phyloP scores from a whole-genome alignment of 2,329 filamentous ascomycete genomes.

The Colletotrichum caudatum region DNA sequence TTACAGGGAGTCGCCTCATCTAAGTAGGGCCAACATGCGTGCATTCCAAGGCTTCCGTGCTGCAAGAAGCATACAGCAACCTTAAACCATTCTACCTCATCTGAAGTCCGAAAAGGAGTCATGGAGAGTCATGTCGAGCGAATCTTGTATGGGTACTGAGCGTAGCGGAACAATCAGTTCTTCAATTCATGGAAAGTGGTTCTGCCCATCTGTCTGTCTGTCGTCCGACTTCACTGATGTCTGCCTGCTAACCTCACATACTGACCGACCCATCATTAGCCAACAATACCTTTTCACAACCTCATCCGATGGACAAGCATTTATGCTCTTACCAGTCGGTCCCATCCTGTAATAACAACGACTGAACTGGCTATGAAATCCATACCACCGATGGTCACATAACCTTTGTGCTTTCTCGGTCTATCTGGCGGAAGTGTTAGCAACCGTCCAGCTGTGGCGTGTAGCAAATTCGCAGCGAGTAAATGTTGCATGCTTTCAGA shows the following conservation, averaged over 20 bases:
- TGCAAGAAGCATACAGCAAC: not conserved
- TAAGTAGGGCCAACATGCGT: not conserved
- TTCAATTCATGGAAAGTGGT: not conserved
- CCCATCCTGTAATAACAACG: not conserved
- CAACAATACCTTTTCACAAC: too few relatives aligned
- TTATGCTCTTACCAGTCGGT: not conserved
- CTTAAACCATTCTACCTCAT: not conserved
- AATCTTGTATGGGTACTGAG: not conserved
- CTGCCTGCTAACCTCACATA: not conserved
- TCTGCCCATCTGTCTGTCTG: not conserved
- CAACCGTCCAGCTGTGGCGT: not conserved
- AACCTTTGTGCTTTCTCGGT: not conserved
- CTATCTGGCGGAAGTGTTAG: slow-evolving; percentile 4
- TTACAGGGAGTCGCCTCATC: not conserved
- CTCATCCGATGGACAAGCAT: not conserved
- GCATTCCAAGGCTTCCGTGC: not conserved
- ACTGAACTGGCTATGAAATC: not conserved
- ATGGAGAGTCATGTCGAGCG: not conserved
- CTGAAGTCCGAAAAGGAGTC: not conserved
- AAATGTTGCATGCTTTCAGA: slow-evolving; percentile 54
- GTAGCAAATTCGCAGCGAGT: not conserved
- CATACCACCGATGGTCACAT: not conserved
- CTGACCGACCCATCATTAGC: not conserved
- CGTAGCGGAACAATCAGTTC: not conserved
- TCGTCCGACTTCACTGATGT: not conserved